phyloP scores from a whole-genome alignment of 805 yeast genomes.

The Wickerhamomyces subpelliculosus region DNA sequence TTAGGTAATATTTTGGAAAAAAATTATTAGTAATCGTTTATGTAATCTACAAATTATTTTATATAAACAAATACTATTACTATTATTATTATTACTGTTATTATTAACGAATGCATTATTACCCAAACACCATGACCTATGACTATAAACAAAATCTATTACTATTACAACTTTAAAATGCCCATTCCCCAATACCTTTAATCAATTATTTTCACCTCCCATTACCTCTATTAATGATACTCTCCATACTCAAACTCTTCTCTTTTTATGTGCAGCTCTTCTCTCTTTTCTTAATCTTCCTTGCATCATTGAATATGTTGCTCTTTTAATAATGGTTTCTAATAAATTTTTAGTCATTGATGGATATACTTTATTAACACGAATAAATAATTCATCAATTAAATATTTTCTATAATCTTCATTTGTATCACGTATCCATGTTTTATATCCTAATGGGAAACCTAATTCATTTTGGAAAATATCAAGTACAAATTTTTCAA shows the following conservation, averaged over 20 bases:
- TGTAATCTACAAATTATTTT: no score
- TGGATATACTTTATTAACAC: slow-evolving; percentile 18
- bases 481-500: slow-evolving; percentile 47
- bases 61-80: no score
- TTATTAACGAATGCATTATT: no score
- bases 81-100: no score
- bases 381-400: slow-evolving; percentile 39
- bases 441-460: slow-evolving; percentile 67
- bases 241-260: not conserved
- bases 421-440: slow-evolving; percentile 81
- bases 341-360: slow-evolving; percentile 30
- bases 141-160: no score
- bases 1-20: no score
- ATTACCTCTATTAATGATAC: no score
- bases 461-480: slow-evolving; percentile 52
- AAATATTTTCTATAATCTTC: slow-evolving; percentile 41
- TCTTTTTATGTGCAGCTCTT: slow-evolving; percentile 37
- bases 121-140: no score
- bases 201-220: no score
- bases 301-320: slow-evolving; percentile 76
- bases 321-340: slow-evolving; percentile 73
- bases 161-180: no score
- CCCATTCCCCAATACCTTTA: no score
- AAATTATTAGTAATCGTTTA: no score
- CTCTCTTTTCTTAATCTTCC: slow-evolving; percentile 65